Percentiles rank a stretch among this genome's conserved stretches.
phyloP scores from a whole-genome alignment of 371 early-diverging fungal species.

The Zychaea mexicana region DNA sequence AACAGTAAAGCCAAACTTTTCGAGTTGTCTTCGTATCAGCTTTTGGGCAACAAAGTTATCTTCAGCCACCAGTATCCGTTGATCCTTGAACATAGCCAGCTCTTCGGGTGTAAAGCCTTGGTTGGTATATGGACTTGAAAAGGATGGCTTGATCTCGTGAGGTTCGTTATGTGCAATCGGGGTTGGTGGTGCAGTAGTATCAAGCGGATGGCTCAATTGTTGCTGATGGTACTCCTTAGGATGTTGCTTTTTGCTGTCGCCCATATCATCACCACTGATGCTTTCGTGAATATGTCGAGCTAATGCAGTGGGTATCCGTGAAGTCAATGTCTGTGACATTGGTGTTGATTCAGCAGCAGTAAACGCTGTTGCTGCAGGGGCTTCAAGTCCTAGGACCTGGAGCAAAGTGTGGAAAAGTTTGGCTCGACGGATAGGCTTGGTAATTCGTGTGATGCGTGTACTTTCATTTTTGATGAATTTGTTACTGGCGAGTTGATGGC shows the following conservation, averaged over 20 bases:
- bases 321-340: background rate
- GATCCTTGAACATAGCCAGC: conserved; percentile 38
- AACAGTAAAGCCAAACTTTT: conserved; percentile 36
- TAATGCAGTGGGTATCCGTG: conserved; percentile 2
- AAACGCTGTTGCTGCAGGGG: background rate
- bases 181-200: background rate
- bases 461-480: conserved; percentile 3
- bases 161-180: conserved; percentile 3
- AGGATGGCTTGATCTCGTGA: conserved; percentile 14
- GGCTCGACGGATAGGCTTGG: conserved; percentile 55
- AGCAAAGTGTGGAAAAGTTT: conserved; percentile 42
- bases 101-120: conserved; percentile 42
- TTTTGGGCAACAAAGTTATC: conserved; percentile 46
- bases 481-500: conserved; percentile 19
- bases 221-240: background rate
- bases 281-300: background rate
- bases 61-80: conserved; percentile 45
- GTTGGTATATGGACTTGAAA: conserved; percentile 14
- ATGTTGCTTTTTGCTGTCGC: background rate
- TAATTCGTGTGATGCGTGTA: conserved; percentile 43
- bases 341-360: background rate
- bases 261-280: too few relatives aligned
- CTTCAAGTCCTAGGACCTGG: conserved; percentile 3
- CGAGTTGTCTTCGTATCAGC: conserved; percentile 42
- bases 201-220: background rate